Evolutionary conservation across 2,329 filamentous ascomycete species (phyloP).

Genomic region (Cadophora sp.): DNA sequence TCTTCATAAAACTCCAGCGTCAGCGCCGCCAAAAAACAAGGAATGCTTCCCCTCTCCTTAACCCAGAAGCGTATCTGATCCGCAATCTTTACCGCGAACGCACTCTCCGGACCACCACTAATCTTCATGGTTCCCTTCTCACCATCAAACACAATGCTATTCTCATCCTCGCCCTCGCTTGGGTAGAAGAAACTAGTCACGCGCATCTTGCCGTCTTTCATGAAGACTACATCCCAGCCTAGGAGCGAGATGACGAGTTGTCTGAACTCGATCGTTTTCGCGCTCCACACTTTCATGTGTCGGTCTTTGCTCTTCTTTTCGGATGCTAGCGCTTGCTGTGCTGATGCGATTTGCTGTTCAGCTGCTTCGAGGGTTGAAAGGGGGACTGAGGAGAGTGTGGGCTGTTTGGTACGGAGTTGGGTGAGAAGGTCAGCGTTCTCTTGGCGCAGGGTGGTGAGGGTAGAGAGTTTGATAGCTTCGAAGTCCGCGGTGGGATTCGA

Average conservation of each 20-base stretch:
- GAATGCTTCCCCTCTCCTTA: constrained; percentile 89
- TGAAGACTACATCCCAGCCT: constrained; percentile 94
- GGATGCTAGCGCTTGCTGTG: constrained; percentile 71
- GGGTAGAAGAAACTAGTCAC: constrained; percentile 88
- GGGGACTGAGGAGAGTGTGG: constrained; percentile 62
- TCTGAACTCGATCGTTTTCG: constrained; percentile 93
- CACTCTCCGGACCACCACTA: constrained; percentile 83
- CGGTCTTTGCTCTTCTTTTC: constrained; percentile 84
- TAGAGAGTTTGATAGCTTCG: constrained; percentile 83
- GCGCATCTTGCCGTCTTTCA: constrained; percentile 95
- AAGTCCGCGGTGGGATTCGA: constrained; percentile 90
- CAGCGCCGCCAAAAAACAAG: constrained; percentile 88
- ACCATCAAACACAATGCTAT: constrained; percentile 84
- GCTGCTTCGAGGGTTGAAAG: constrained; percentile 76
- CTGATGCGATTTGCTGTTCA: constrained; percentile 76
- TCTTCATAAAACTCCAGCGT: constrained; percentile 94
- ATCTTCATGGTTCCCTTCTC: constrained; percentile 99
- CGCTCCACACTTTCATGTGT: constrained; percentile 90
- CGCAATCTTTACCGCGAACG: constrained; percentile 84
- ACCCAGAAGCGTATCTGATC: constrained; percentile 96
- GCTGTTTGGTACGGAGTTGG: constrained; percentile 62
- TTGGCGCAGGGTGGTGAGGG: constrained; percentile 76
- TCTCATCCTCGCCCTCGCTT: constrained; percentile 66
- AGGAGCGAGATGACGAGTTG: constrained; percentile 92
- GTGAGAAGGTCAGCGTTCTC: constrained; percentile 86